Base-by-base conservation (phyloP, 371 early-diverging fungal species). In the Apophysomyces variabilis region DNA sequence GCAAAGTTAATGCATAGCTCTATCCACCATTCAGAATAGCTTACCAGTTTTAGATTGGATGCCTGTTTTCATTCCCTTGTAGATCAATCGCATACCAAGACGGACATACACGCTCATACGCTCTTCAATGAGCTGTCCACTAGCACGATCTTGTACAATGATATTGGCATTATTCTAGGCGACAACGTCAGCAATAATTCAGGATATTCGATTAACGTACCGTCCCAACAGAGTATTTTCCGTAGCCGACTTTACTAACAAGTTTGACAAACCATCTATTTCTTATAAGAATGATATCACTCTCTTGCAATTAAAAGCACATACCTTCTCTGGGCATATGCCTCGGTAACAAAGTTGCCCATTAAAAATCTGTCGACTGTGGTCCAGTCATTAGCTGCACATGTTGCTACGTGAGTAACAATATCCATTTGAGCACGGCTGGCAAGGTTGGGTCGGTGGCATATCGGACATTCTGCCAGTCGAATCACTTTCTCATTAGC, bases 81-180 rank as follows among this genome's bases (percentile, higher is more conserved):
- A 94, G 3, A 95, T 63, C 5, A 94, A 66, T 11, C 95, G 89
- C 71, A 95, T 94, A 5, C 94, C 96, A 5, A 95, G 73, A 3
- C 94, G 88, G 18, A 94, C 86, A 70, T 92, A 95, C 0, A 90
- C 83, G 38, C 94, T 91, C 80, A 95, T 94, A 47, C 90, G 87
- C 60, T 95, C 95, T 66, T 95, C 94, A 14, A 90, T 72, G 57
- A 93, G 75, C 60, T 85, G 86, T 0, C 94, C 94, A 0, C 91
- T 90, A 8, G 59, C 18, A 21, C 95, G 82, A 62, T 93, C 92
- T 73, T 90, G 89, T 0, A 93, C 90, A 38, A 94, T 83, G 58
- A 95, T 93, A 66, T 92, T 92, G 56, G 90, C 93, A 63, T 88
- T 87, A 62, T 85, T 87, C 82, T 85, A 66, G 21, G 14, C 4